Evolutionary conservation across 2,329 filamentous ascomycete genomes (phyloP).

Genomic region (Pseudogymnoascus sp.): DNA sequence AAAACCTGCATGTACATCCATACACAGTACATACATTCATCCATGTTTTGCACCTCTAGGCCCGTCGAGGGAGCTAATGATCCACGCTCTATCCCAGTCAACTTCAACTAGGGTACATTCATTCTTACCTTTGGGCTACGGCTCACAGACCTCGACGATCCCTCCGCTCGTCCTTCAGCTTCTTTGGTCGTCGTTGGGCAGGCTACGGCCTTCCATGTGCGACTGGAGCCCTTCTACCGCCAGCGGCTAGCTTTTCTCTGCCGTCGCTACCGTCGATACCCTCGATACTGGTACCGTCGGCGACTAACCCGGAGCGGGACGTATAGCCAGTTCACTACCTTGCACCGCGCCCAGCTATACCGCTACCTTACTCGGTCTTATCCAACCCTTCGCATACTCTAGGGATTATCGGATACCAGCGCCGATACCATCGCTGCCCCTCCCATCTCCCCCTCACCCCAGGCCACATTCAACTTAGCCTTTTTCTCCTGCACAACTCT

Average conservation of each 20-base stretch:
- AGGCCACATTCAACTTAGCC: slow-evolving; percentile 6
- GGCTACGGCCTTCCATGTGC: neutral
- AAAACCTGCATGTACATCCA: slow-evolving; percentile 4
- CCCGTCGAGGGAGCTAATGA: slow-evolving; percentile 6
- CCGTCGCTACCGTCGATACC: neutral
- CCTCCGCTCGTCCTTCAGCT: slow-evolving; percentile 8
- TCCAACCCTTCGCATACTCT: slow-evolving; percentile 2
- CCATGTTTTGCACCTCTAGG: neutral
- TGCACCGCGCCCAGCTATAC: neutral
- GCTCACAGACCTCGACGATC: slow-evolving; percentile 8
- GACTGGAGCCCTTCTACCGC: slow-evolving; percentile 4
- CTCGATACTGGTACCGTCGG: neutral
- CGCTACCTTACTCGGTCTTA: slow-evolving; percentile 1
- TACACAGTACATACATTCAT: neutral
- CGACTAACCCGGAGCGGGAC: neutral
- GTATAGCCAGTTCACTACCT: neutral
- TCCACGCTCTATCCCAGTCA: slow-evolving; percentile 1
- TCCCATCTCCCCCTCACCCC: slow-evolving; percentile 7
- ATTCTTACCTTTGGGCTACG: neutral
- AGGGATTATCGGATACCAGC: slow-evolving; percentile 9
- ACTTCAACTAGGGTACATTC: neutral
- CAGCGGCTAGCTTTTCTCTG: slow-evolving; percentile 9
- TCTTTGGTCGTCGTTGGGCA: neutral
- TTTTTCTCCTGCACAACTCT: slow-evolving; percentile 5
- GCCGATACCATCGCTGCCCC: slow-evolving; percentile 6